Evolutionary conservation across 169 alveolate genomes (phyloP).

Genomic region (Perkinsus chesapeaki): DNA sequence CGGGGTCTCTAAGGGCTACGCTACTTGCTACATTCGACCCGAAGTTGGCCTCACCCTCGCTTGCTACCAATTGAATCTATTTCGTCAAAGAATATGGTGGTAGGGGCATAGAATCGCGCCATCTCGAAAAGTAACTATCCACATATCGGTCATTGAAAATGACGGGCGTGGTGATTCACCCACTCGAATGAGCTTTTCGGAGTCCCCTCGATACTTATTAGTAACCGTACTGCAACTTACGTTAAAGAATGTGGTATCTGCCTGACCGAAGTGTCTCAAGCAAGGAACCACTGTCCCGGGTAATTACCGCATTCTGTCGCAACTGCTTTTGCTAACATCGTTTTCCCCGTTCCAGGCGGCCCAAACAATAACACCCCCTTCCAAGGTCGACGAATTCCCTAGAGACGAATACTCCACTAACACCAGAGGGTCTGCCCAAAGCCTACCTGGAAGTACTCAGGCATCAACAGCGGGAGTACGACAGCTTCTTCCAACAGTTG

Average conservation of each 20-base stretch:
- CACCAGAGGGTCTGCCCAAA: too few relatives aligned
- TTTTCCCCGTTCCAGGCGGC: constrained; percentile 83
- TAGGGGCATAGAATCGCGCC: constrained; percentile 81
- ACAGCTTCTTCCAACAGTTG: constrained; percentile 77
- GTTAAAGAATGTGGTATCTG: constrained; percentile 46
- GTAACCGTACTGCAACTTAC: constrained; percentile 71
- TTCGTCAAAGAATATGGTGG: constrained; percentile 74
- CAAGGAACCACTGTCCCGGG: constrained; percentile 29
- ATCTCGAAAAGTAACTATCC: constrained; percentile 60
- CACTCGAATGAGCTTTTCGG: constrained; percentile 64
- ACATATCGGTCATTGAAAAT: neutral
- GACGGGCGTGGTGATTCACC: constrained; percentile 7
- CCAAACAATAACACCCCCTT: constrained; percentile 76
- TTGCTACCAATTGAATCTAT: constrained; percentile 61
- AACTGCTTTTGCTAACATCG: constrained; percentile 75
- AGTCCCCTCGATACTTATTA: constrained; percentile 75
- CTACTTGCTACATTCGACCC: neutral
- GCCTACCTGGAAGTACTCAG: constrained; percentile 70
- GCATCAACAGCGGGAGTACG: constrained; percentile 73
- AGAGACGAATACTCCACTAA: constrained; percentile 21
- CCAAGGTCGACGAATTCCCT: constrained; percentile 52
- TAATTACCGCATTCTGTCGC: constrained; percentile 69
- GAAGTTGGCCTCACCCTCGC: constrained; percentile 13
- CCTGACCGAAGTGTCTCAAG: neutral
- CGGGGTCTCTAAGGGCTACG: constrained; percentile 47